Conservation (phyloP, 495 filamentous ascomycete species). For the Alectoria sarmentosa region DNA sequence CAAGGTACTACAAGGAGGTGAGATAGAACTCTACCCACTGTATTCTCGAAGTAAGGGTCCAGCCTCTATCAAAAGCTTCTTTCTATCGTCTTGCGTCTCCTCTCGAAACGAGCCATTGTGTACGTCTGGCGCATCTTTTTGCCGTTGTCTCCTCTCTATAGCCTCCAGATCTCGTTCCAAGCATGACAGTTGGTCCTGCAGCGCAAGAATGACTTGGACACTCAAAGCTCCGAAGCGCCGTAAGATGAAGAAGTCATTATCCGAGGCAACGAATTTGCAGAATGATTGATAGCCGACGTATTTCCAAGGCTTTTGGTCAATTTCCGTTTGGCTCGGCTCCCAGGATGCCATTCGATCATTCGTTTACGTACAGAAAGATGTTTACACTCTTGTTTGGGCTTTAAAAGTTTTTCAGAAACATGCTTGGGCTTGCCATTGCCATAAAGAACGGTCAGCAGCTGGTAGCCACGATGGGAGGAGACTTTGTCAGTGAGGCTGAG, state of each 20-base stretch:
- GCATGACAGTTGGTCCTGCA: slow-evolving; percentile 4
- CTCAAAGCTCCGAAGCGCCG: neutral
- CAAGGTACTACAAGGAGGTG: neutral
- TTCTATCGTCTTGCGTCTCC: neutral
- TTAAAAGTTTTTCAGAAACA: too few relatives aligned
- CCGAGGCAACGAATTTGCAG: neutral
- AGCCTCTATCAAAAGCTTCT: neutral
- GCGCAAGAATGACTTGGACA: neutral
- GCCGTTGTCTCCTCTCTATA: neutral
- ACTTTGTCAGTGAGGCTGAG: too few relatives aligned
- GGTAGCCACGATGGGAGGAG: too few relatives aligned
- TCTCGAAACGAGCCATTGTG: slow-evolving; percentile 10
- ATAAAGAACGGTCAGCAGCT: too few relatives aligned
- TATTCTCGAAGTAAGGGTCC: neutral
- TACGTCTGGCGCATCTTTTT: neutral
- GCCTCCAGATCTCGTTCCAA: slow-evolving; percentile 3
- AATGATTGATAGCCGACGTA: neutral
- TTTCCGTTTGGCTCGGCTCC: neutral
- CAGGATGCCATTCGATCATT: neutral
- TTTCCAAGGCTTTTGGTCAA: neutral
- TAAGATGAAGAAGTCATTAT: slow-evolving; percentile 8
- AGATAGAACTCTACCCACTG: neutral
- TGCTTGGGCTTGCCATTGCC: too few relatives aligned
- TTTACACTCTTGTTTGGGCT: too few relatives aligned
- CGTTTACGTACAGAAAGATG: too few relatives aligned